Evolutionary conservation across 768 basidiomycete genomes (phyloP), one percentile per base, ranked within the genome.

Genomic region (Myochromella boudieri): DNA sequence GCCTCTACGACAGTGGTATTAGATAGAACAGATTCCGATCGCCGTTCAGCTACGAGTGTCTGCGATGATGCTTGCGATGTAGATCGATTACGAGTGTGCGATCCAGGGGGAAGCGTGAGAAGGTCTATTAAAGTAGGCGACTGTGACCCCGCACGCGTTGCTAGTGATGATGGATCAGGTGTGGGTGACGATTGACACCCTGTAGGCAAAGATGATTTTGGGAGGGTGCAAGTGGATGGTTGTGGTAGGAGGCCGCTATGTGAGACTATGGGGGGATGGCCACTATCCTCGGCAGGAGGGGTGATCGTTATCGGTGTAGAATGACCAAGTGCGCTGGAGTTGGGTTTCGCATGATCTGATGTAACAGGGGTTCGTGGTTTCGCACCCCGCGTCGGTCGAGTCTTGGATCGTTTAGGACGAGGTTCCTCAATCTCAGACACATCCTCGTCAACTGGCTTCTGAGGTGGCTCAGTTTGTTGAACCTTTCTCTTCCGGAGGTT

Each of bases 21-120:
- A 7, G 72, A 73, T 20, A 60, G 46, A n/a, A 74, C 67, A 17
- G 74, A 76, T 25, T 59, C 49, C 22, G 68, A 73, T 38, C 71
- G 69, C 36, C 64, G 55, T 10, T 34, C 33, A n/a, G 6, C 14
- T 18, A 69, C 56, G 3, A 69, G 46, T 6, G 61, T 74, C 47
- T 67, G 63, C 24, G 63, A 60, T n/a, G 70, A 72, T 9, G 66
- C 63, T 39, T 70, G 64, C 11, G 72, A 72, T 15, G 60, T 66
- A 10, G 71, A 72, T 31, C 72, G 59, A 43, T 66, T 67, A 42
- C 69, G 63, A 27, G 67, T 62, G 56, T 71, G 66, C 29, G 60
- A 50, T 36, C 18, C 14, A 31, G 36, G 56, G 32, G 37, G 52
- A 29, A 37, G 46, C 15, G 37, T 58, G 51, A 43, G 31, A 49